Evolutionary conservation across 1,284 basidiomycete species (phyloP).

Genomic region (Trametes hirsuta): DNA sequence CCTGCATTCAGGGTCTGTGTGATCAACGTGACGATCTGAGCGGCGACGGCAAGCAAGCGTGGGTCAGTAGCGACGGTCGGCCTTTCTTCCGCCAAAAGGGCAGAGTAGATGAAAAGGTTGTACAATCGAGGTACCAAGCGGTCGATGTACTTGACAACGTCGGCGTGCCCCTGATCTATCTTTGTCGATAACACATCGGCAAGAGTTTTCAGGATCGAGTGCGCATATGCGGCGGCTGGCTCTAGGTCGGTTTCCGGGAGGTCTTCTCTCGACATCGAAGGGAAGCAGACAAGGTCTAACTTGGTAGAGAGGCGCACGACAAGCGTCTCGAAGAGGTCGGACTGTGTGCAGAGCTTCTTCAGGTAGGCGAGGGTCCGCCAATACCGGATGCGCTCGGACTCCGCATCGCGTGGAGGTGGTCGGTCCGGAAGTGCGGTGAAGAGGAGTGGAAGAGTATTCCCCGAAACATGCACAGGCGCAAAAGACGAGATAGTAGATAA

Average conservation of each 20-base stretch:
- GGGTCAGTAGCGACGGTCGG: constrained; percentile 56
- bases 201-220: constrained; percentile 78
- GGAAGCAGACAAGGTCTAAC: constrained; percentile 72
- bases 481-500: constrained; percentile 68
- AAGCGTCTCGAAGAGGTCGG: constrained; percentile 84
- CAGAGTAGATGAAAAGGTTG: constrained; percentile 68
- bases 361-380: constrained; percentile 77
- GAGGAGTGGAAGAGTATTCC: constrained; percentile 80
- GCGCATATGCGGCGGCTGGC: constrained; percentile 75
- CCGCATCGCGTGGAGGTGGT: constrained; percentile 61
- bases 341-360: constrained; percentile 73
- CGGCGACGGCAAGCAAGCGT: constrained; percentile 67
- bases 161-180: constrained; percentile 60
- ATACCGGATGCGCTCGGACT: constrained; percentile 59
- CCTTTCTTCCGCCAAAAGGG: constrained; percentile 40
- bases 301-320: constrained; percentile 82
- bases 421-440: constrained; percentile 74
- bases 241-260: constrained; percentile 42
- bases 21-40: constrained; percentile 69
- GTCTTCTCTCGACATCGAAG: constrained; percentile 26
- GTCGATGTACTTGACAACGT: constrained; percentile 81
- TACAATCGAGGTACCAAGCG: constrained; percentile 73
- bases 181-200: constrained; percentile 70
- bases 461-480: constrained; percentile 70
- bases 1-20: constrained; percentile 58